Evolutionary conservation across 192 early-diverging fungal species (phyloP).

Genomic region (Coemansia sp.): DNA sequence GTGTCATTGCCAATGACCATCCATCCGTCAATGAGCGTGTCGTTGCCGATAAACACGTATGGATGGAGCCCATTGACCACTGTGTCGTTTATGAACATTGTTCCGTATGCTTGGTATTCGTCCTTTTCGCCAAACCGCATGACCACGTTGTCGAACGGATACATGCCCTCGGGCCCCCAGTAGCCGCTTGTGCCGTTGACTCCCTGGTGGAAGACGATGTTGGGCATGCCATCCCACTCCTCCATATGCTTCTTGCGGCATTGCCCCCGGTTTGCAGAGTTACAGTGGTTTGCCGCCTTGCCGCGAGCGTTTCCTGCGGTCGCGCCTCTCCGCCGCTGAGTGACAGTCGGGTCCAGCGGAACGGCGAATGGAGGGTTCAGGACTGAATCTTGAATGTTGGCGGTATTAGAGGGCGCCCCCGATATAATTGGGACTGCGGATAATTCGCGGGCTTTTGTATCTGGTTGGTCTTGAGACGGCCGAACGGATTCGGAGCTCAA

Average conservation of each 20-base stretch:
- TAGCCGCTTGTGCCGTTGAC: constrained; percentile 39
- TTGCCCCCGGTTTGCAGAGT: neutral
- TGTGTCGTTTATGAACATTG: constrained; percentile 55
- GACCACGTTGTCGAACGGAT: constrained; percentile 42
- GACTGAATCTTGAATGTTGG: neutral
- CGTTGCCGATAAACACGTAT: constrained; percentile 51
- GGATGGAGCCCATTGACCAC: constrained; percentile 44
- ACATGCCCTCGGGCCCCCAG: constrained; percentile 53
- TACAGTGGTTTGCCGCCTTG: neutral
- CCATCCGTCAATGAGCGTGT: constrained; percentile 50
- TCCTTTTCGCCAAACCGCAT: constrained; percentile 52
- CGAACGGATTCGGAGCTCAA: neutral
- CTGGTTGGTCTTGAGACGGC: neutral
- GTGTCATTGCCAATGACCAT: constrained; percentile 52
- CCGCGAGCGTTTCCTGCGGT: neutral
- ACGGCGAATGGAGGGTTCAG: neutral
- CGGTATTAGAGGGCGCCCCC: neutral
- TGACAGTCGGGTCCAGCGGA: neutral
- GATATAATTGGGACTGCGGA: neutral
- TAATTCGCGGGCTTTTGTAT: neutral
- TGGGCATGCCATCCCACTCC: constrained; percentile 32
- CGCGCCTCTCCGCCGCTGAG: neutral
- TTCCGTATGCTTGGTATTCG: constrained; percentile 42
- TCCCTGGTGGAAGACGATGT: constrained; percentile 33
- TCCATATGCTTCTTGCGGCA: constrained; percentile 25